Evolutionary conservation across 257 asterid genomes (phyloP).

Genomic region (Datura wrightii): DNA sequence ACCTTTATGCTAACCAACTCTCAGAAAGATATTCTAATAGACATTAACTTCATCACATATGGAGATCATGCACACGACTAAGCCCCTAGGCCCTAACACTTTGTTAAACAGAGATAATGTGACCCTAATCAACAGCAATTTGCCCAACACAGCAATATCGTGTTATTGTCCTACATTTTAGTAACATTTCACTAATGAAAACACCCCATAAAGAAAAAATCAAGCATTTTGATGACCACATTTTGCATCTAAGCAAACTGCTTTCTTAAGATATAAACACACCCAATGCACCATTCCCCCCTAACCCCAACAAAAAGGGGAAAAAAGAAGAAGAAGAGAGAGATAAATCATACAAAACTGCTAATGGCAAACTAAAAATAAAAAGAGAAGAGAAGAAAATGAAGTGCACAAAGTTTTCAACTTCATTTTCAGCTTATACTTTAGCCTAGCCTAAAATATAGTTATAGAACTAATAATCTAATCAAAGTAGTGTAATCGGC

Average conservation of each 20-base stretch:
- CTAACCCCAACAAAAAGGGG: not conserved
- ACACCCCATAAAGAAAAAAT: not conserved
- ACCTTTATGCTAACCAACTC: not conserved
- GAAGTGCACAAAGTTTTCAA: not conserved
- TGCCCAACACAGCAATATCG: not conserved
- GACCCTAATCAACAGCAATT: not conserved
- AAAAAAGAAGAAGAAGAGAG: not conserved
- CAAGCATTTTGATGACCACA: not conserved
- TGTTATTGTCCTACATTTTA: too few species aligned
- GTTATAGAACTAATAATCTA: conserved; percentile 28
- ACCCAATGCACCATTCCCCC: not conserved
- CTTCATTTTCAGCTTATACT: conserved; percentile 30
- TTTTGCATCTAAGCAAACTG: conserved; percentile 5
- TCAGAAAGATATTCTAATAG: not conserved
- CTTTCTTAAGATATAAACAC: not conserved
- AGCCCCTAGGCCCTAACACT: not conserved
- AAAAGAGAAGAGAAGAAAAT: not conserved
- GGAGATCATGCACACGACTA: not conserved
- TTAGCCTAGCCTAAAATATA: conserved; percentile 6
- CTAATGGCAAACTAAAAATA: not conserved
- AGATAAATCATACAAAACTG: conserved; percentile 4
- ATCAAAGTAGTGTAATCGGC: conserved; percentile 43
- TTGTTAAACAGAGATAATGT: not conserved
- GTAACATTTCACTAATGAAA: not conserved
- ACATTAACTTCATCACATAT: not conserved